Evolutionary conservation across 345 rosid genomes (phyloP).

Genomic region (Camelina neglecta): DNA sequence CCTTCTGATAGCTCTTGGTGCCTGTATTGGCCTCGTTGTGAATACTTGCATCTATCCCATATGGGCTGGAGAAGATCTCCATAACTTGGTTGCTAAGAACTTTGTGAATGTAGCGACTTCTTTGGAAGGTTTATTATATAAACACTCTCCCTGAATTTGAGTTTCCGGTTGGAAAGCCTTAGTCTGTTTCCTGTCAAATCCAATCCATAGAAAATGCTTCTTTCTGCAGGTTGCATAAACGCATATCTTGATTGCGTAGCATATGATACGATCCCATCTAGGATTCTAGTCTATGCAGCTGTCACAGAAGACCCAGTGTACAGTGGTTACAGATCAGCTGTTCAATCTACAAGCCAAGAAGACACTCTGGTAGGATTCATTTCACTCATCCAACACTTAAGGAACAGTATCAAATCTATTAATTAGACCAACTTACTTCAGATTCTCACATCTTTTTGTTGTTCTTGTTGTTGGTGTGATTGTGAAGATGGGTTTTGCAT

Average conservation of each 20-base stretch:
- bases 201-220: slow-evolving; percentile 24
- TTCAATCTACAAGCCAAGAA: slow-evolving; percentile 88
- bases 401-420: background rate
- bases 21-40: slow-evolving; percentile 58
- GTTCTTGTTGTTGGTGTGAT: slow-evolving; percentile 15
- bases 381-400: slow-evolving; percentile 7
- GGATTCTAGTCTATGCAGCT: slow-evolving; percentile 81
- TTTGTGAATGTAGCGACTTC: slow-evolving; percentile 80
- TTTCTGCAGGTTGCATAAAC: slow-evolving; percentile 65
- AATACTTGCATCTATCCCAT: slow-evolving; percentile 87
- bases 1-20: slow-evolving; percentile 79
- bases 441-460: background rate
- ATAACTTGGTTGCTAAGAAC: slow-evolving; percentile 74
- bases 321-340: slow-evolving; percentile 81
- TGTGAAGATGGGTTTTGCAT: slow-evolving; percentile 78
- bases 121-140: slow-evolving; percentile 64
- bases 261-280: slow-evolving; percentile 73
- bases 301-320: slow-evolving; percentile 79
- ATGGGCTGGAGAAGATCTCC: slow-evolving; percentile 97
- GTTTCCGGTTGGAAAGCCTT: slow-evolving; percentile 20
- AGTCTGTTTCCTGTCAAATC: background rate
- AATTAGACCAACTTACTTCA: slow-evolving; percentile 14
- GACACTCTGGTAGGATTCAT: slow-evolving; percentile 66
- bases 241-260: slow-evolving; percentile 73
- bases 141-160: background rate